A percentile compares a stretch with the other conserved stretches of the same genome.
Evolutionary conservation across 225 moss, liverwort and hornwort genomes (phyloP).

Genomic region (Bryum argenteum): DNA sequence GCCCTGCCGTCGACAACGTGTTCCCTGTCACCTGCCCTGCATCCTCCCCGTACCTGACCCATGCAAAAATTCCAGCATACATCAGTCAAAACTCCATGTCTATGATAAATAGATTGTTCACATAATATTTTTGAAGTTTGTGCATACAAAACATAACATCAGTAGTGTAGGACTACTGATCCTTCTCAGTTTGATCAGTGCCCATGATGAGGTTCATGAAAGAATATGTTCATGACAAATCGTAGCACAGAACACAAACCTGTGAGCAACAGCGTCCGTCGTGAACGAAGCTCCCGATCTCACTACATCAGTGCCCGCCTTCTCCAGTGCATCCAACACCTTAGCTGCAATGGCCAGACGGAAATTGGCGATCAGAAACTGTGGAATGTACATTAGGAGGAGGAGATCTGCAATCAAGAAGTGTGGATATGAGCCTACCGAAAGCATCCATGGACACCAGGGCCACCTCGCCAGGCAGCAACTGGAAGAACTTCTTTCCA

Average conservation of each 20-base stretch:
- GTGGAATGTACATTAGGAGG: too few species aligned
- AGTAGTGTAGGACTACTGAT: too few species aligned
- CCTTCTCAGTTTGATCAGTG: too few species aligned
- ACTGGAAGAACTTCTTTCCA: constrained; percentile 74
- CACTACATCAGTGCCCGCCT: constrained; percentile 64
- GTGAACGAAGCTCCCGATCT: constrained; percentile 50
- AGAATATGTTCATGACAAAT: neutral
- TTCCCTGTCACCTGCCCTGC: constrained; percentile 44
- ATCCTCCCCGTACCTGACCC: constrained; percentile 47
- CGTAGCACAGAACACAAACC: constrained; percentile 19
- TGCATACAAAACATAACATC: too few species aligned
- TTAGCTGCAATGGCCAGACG: constrained; percentile 46
- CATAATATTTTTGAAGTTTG: too few species aligned
- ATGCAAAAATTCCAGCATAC: neutral
- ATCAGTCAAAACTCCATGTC: too few species aligned
- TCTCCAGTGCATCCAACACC: constrained; percentile 85
- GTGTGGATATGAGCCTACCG: constrained; percentile 39
- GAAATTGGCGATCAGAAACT: too few species aligned
- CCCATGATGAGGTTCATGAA: too few species aligned
- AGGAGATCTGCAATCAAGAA: too few species aligned
- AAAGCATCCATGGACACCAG: constrained; percentile 89
- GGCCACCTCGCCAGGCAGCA: constrained; percentile 82
- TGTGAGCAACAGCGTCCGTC: constrained; percentile 65
- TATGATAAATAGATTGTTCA: too few species aligned
- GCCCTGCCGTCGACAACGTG: constrained; percentile 50